Evolutionary conservation across 2,329 filamentous ascomycete genomes (phyloP), one percentile per base, ranked within the genome.

Genomic region (Neonectria faginata): DNA sequence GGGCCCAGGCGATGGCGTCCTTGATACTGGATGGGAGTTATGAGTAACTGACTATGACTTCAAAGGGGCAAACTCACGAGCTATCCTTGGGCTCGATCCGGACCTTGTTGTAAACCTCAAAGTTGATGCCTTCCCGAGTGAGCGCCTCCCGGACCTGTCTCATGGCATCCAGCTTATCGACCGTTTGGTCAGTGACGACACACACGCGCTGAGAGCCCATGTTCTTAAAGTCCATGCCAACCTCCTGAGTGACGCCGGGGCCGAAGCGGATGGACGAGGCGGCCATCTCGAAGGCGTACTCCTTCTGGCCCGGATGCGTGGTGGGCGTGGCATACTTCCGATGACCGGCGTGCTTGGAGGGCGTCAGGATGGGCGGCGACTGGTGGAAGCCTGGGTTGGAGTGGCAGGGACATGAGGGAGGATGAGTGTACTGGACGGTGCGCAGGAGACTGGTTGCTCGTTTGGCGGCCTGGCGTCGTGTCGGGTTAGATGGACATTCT

Each of bases 201-300:
- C 93, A 92, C 62, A 99, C 95, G 48, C 89, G 90, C 82, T 93
- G 92, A 7, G 91, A 90, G 14, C 92, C 92, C 84, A 99, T 86
- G 77, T 99, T 98, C 80, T 89, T 91, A 71, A 98, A 90, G 80
- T 99, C 96, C 96, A 98, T 98, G 69, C 96, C 96, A 20, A 99
- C 94, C 80, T 99, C 96, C 79, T 93, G 93, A 25, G 96, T 99
- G 61, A 91, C 92, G 6, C 96, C 96, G 0, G 93, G 93, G 0
- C 96, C 96, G 74, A 98, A 99, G 12, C 96, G 89, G 75, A 99
- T 97, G 29, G 91, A 93, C 1, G 93, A 97, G 1, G 96, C 94
- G 0, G 96, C 96, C 95, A 99, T 97, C 79, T 99, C 96, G 77
- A 99, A 99, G 14, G 96, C 96, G 81, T 99, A 99, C 79, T 99